Evolutionary conservation across 2,329 filamentous ascomycete genomes (phyloP).

Genomic region (Fusarium irregulare): DNA sequence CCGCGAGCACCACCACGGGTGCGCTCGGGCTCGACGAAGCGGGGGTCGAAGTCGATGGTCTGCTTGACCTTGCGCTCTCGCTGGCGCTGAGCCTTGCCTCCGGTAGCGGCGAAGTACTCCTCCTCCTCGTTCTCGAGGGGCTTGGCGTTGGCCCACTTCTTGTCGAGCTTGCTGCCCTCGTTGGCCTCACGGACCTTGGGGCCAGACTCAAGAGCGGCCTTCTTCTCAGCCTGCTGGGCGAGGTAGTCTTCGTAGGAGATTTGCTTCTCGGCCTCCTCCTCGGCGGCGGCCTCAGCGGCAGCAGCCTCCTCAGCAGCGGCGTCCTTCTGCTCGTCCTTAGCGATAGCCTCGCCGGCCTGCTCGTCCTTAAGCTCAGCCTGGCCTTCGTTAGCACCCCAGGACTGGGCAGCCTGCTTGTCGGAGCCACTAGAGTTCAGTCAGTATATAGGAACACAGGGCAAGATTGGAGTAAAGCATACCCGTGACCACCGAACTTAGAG

Average conservation of each 20-base stretch:
- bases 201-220: conserved; percentile 71
- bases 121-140: conserved; percentile 74
- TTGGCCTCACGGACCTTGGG: conserved; percentile 88
- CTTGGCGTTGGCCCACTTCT: conserved; percentile 94
- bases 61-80: conserved; percentile 94
- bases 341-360: conserved; percentile 89
- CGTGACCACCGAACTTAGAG: conserved; percentile 54
- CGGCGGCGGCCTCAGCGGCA: conserved; percentile 58
- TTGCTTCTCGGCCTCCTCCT: conserved; percentile 78
- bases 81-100: conserved; percentile 84
- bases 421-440: conserved; percentile 68
- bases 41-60: conserved; percentile 87
- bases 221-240: conserved; percentile 78
- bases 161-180: conserved; percentile 87
- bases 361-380: conserved; percentile 90
- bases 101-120: conserved; percentile 79
- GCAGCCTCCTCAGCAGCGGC: conserved; percentile 63
- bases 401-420: conserved; percentile 88
- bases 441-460: conserved; percentile 1
- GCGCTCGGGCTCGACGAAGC: conserved; percentile 78
- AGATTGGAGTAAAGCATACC: conserved; percentile 54
- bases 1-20: conserved; percentile 64
- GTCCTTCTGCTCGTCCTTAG: conserved; percentile 84
- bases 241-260: conserved; percentile 93
- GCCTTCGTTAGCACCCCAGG: conserved; percentile 88